Evolutionary conservation across 306 rosid genomes (phyloP).

Genomic region (Inga oerstediana): DNA sequence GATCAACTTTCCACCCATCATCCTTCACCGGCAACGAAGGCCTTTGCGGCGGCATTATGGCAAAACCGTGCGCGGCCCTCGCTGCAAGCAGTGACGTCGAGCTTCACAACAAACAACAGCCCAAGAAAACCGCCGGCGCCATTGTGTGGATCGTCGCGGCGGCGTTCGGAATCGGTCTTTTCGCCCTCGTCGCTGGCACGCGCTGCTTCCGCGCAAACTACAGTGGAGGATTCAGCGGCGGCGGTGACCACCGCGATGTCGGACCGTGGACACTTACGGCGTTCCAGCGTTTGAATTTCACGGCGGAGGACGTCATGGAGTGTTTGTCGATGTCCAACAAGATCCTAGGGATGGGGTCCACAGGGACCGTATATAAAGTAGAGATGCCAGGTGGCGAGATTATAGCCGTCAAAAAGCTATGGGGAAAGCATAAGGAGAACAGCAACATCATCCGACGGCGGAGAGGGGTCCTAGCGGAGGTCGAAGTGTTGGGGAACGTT

Average conservation of each 20-base stretch:
- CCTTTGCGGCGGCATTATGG: conserved; percentile 66
- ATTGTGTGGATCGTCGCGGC: conserved; percentile 89
- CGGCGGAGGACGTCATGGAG: conserved; percentile 86
- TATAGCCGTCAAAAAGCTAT: conserved; percentile 84
- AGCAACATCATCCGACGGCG: conserved; percentile 61
- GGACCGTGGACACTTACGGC: conserved; percentile 94
- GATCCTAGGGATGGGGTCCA: conserved; percentile 88
- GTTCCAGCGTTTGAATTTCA: conserved; percentile 83
- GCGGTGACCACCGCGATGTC: conserved; percentile 35
- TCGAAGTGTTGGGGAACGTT: conserved; percentile 91
- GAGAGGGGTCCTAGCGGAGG: conserved; percentile 92
- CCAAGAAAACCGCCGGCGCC: conserved; percentile 76
- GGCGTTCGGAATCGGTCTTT: conserved; percentile 86
- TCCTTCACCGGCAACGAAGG: conserved; percentile 79
- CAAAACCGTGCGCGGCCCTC: conserved; percentile 61
- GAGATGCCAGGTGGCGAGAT: conserved; percentile 97
- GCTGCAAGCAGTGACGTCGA: conserved; percentile 39
- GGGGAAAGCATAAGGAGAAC: conserved; percentile 79
- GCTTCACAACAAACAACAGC: conserved; percentile 46
- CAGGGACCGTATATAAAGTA: conserved; percentile 81
- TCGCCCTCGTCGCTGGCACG: conserved; percentile 80
- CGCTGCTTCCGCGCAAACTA: conserved; percentile 81
- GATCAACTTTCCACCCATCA: conserved; percentile 68
- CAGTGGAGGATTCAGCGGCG: conserved; percentile 45
- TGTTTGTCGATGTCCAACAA: conserved; percentile 74